Conservation (phyloP, 208 protist genomes). For the Trypanosoma vivax region DNA sequence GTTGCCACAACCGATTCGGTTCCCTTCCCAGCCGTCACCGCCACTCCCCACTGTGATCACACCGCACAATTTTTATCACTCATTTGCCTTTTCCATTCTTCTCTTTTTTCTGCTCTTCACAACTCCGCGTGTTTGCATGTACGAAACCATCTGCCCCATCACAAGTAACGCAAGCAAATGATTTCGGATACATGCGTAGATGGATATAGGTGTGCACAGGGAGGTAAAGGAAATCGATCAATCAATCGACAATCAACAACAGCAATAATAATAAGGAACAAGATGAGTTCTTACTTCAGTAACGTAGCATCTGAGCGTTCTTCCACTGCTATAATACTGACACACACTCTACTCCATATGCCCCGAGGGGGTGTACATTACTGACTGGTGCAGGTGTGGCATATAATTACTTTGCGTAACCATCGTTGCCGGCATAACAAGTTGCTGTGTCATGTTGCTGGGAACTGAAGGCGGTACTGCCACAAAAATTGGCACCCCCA, state of each 20-base stretch:
- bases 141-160: neutral
- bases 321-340: too few relatives aligned
- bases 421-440: slow-evolving; percentile 13
- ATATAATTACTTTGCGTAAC: slow-evolving; percentile 5
- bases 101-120: neutral
- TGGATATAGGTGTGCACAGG: too few relatives aligned
- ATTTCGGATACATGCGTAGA: neutral
- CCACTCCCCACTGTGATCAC: neutral
- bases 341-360: too few relatives aligned
- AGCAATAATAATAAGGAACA: too few relatives aligned
- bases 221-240: too few relatives aligned
- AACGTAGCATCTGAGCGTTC: too few relatives aligned
- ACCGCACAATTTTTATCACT: neutral
- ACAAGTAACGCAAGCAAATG: neutral
- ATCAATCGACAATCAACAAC: too few relatives aligned
- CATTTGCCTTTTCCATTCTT: neutral
- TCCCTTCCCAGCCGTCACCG: neutral
- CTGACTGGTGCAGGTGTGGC: slow-evolving; percentile 4
- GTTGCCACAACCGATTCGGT: too few relatives aligned
- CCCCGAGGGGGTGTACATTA: slow-evolving; percentile 6
- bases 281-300: too few relatives aligned
- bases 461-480: slow-evolving; percentile 1
- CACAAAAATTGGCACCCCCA: slow-evolving; percentile 17
- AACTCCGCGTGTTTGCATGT: neutral
- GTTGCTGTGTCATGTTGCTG: neutral